A percentile compares a stretch with the other conserved stretches of the same genome.
phyloP scores from a whole-genome alignment of 306 rosid genomes.

The Lathyrus tuberosus region DNA sequence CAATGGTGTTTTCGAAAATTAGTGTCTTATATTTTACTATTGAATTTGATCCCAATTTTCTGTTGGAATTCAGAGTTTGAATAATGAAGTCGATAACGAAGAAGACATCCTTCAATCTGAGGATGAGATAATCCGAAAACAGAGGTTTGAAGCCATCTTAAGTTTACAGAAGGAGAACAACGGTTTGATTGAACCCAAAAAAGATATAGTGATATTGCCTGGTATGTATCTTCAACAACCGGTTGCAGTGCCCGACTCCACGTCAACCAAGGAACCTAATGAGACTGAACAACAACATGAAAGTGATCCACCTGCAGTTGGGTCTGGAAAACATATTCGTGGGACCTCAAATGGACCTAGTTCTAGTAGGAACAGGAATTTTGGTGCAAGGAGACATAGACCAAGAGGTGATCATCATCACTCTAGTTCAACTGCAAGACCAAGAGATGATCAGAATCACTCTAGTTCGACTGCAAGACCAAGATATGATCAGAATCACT shows the following conservation, averaged over 20 bases:
- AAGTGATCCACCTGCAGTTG: constrained; percentile 30
- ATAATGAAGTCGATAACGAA: constrained; percentile 37
- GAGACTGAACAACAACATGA: constrained; percentile 45
- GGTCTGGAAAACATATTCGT: constrained; percentile 38
- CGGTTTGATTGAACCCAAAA: constrained; percentile 74
- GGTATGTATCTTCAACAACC: constrained; percentile 72
- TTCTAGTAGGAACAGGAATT: constrained; percentile 41
- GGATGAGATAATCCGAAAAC: constrained; percentile 57
- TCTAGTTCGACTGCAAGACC: constrained; percentile 40
- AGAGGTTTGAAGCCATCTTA: constrained; percentile 62
- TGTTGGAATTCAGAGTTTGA: constrained; percentile 51
- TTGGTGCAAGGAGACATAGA: constrained; percentile 40
- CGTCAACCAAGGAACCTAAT: constrained; percentile 38
- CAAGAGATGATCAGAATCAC: not conserved
- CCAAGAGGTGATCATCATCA: constrained; percentile 32
- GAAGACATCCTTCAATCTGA: constrained; percentile 57
- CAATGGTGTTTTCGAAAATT: not conserved
- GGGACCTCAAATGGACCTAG: constrained; percentile 40
- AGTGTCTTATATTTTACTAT: constrained; percentile 16
- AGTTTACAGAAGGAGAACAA: constrained; percentile 67
- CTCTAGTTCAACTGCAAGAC: constrained; percentile 40
- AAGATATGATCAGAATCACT: not conserved
- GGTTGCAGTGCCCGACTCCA: constrained; percentile 30
- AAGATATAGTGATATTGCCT: constrained; percentile 52
- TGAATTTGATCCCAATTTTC: constrained; percentile 16